Conservation (phyloP, 176 grass and related monocot species). For the Hordeum marinum region DNA sequence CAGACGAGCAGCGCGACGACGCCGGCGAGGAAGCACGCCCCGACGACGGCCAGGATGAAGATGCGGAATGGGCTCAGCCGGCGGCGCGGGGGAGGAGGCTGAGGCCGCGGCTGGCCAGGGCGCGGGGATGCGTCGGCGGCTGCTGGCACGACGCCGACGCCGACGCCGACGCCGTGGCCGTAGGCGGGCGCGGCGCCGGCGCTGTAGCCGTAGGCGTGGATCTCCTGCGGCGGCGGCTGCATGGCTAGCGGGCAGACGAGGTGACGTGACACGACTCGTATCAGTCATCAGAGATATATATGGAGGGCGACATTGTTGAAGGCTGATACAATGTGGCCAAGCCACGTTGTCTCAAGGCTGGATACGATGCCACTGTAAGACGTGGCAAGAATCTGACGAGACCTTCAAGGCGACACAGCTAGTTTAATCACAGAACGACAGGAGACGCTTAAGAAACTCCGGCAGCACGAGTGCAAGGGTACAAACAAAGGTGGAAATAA, state of each 20-base stretch:
- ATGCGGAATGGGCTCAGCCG: background rate
- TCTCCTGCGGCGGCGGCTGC: background rate
- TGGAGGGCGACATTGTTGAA: background rate
- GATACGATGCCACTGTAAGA: background rate
- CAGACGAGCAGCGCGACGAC: slow-evolving; percentile 40
- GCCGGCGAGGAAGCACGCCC: slow-evolving; percentile 10
- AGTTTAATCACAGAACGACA: background rate
- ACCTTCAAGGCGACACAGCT: background rate
- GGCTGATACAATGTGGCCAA: background rate
- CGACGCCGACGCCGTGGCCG: background rate
- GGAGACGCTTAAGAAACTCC: background rate
- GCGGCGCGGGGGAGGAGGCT: background rate
- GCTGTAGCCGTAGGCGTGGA: background rate
- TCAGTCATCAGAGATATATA: background rate
- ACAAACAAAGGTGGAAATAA: no score
- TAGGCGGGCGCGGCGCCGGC: background rate
- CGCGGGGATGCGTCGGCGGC: background rate
- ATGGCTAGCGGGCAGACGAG: background rate
- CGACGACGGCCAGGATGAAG: slow-evolving; percentile 14
- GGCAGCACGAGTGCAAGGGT: no score
- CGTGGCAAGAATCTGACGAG: background rate
- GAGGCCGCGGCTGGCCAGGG: background rate
- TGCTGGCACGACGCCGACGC: background rate
- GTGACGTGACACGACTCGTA: background rate
- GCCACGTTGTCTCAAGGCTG: background rate